These are phyloP conservation scores for Eutrema yunnanense DNA, from an alignment of 345 rosid species.

Conservation along the genomic window DNA sequence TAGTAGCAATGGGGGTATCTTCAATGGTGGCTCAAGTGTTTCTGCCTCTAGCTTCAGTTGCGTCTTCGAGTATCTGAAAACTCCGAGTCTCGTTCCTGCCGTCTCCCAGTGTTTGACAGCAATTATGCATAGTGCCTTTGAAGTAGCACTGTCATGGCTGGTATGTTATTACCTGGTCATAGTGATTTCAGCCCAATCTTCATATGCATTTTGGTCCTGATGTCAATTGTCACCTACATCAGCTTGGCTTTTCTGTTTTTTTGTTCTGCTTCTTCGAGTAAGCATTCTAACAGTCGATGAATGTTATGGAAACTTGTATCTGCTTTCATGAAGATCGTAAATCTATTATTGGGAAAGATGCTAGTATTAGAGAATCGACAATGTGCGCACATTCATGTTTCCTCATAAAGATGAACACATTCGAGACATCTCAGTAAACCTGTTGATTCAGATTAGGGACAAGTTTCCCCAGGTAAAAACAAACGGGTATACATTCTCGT, in stretches of 20 bases:
- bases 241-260: background rate
- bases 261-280: background rate
- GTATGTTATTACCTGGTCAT: slow-evolving; percentile 29
- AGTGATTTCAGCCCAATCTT: background rate
- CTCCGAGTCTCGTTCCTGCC: slow-evolving; percentile 73
- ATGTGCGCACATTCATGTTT: slow-evolving; percentile 68
- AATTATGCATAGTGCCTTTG: slow-evolving; percentile 78
- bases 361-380: slow-evolving; percentile 59
- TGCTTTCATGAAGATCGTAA: slow-evolving; percentile 68
- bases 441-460: slow-evolving; percentile 76
- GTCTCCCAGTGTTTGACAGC: slow-evolving; percentile 86
- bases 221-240: background rate
- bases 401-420: slow-evolving; percentile 82
- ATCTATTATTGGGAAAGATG: slow-evolving; percentile 57
- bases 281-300: background rate
- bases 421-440: slow-evolving; percentile 64
- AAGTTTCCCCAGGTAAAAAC: slow-evolving; percentile 74
- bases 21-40: slow-evolving; percentile 56
- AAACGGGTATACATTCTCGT: too few species aligned
- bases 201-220: background rate
- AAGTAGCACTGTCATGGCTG: slow-evolving; percentile 79
- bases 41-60: slow-evolving; percentile 70
- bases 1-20: too few species aligned
- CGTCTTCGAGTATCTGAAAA: slow-evolving; percentile 81
- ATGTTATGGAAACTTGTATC: slow-evolving; percentile 14